A percentile compares a stretch with the other conserved stretches of the same genome.
Conservation (phyloP, 805 yeast genomes). For the Lachancea kluyveri region DNA sequence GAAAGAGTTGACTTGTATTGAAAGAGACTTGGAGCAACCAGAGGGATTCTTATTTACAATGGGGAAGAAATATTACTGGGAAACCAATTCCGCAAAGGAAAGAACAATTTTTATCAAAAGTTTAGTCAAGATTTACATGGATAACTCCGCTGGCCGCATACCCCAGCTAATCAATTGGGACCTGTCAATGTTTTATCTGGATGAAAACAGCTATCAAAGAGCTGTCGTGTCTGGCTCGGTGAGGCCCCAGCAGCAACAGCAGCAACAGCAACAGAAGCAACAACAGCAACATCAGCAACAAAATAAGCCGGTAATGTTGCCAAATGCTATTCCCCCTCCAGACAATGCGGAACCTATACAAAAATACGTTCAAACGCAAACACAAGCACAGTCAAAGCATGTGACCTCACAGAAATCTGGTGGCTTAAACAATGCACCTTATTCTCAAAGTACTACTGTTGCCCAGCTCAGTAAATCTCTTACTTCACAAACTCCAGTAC, state of each 20-base stretch:
- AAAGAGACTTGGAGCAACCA: slow-evolving; percentile 44
- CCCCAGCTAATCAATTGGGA: slow-evolving; percentile 54
- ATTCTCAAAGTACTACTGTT: slow-evolving; percentile 8
- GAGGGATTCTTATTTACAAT: slow-evolving; percentile 56
- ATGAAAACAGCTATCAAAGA: slow-evolving; percentile 32
- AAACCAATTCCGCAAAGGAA: slow-evolving; percentile 50
- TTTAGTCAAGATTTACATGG: slow-evolving; percentile 45
- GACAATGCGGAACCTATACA: no score
- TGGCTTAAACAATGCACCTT: slow-evolving; percentile 21
- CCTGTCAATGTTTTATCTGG: slow-evolving; percentile 33
- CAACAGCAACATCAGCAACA: slow-evolving; percentile 2
- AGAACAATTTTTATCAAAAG: slow-evolving; percentile 52
- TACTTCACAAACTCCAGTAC: neutral
- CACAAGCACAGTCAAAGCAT: no score
- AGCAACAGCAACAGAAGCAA: no score
- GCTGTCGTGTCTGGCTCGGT: slow-evolving; percentile 18
- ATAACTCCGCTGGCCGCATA: slow-evolving; percentile 48
- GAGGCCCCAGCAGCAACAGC: no score
- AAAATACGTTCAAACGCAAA: no score
- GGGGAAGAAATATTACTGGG: slow-evolving; percentile 84
- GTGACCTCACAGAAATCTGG: neutral
- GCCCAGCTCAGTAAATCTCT: neutral
- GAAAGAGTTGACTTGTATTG: slow-evolving; percentile 56
- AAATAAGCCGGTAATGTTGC: neutral
- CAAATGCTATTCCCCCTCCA: no score